Base-by-base conservation (phyloP, 139 green algal genomes). In the Coelastrella sp. region DNA sequence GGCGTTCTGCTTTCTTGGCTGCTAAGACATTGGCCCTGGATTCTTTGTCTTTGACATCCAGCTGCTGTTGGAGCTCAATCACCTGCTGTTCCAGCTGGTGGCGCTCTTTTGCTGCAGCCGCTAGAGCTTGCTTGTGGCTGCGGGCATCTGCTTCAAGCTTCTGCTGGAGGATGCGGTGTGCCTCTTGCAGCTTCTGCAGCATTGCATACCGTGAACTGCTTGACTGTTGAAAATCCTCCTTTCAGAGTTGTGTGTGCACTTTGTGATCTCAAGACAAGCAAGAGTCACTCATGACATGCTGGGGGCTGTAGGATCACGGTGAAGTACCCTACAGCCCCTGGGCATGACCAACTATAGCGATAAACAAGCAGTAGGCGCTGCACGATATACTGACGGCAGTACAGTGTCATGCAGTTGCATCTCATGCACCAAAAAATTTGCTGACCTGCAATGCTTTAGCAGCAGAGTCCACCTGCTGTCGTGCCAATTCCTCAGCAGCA, bases 101-200 rank as follows among this genome's bases (percentile, higher is more conserved):
- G 4, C 66, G 45, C 66, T 86, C 80, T 3, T 63, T 45, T 23
- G 67, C 80, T 53, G 80, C 80, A 32, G 80, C 40, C n/a, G 80
- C 67, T 21, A 60, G 23, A 11, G 80, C 68, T 50, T 80, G 80
- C 32, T 40, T 67, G 80, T 86, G 67, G 25, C 23, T 35, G 48
- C 66, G 66, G 1, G 48, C 66, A 15, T 86, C 80, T 19, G 48
- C 62, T 3, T 86, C 80, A 17, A 86, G 34, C 67, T 86, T 86
- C 6, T 32, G 11, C 15, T 78, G 51, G 48, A 86, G 80, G 11
- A 86, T 51, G n/a, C 41, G 38, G 45, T 73, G 67, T 13, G 51
- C 40, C 23, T 80, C 48, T 69, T 80, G 34, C 43, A 79, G 35
- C 45, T 86, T 79, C 80, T 86, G 80, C 34, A 59, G 48, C 4